Base-by-base conservation (phyloP, 148 eudicot genomes). In the Polygonum maritimum region DNA sequence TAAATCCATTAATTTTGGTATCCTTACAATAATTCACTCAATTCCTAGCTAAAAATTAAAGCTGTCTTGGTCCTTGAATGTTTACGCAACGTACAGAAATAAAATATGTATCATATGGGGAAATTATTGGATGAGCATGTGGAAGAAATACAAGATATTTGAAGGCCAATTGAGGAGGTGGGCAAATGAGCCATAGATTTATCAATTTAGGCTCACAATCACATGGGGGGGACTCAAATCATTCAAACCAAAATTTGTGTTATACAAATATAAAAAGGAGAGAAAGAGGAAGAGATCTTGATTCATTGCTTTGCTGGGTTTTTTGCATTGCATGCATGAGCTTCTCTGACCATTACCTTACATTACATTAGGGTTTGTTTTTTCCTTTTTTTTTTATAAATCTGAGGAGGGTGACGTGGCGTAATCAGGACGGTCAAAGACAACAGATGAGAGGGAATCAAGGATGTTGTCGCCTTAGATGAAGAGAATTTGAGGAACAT, bases 361-460 rank as follows among this genome's bases (percentile, higher is more conserved):
- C 18, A 40, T 33, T 33, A 13, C 55, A 51, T 51, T 18, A 7
- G 31, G 12, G 40, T 63, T 31, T 26, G 31, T 26, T 26, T 26
- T 26, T 63, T 22, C 35, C 7, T 4, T 54, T 57, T 55, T 21
- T 19, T 4, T 55, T 21, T 57, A 26, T 11, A 2, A 13, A 13
- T 62, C 69, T 31, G 71, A 18, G 7, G 71, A 36, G 71, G 44
- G 71, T 67, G 71, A 67, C 45, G 71, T 67, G 71, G 71, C 44
- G 1, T 16, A 33, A 63, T 63, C 69, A 63, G 7, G 40, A 63
- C 39, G 69, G 69, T 63, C 7, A 31, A 63, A 40, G 31, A 26
- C 1, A 26, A 63, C 13, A 3, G 71, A 67, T 67, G 21, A 67
- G 71, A 67, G 71, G 71, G 71, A 67, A 67, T 35, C 40, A 38